Percentiles rank a stretch among this genome's conserved stretches.
Conservation (phyloP, 768 basidiomycete genomes). For the Clitopilus hobsonii region DNA sequence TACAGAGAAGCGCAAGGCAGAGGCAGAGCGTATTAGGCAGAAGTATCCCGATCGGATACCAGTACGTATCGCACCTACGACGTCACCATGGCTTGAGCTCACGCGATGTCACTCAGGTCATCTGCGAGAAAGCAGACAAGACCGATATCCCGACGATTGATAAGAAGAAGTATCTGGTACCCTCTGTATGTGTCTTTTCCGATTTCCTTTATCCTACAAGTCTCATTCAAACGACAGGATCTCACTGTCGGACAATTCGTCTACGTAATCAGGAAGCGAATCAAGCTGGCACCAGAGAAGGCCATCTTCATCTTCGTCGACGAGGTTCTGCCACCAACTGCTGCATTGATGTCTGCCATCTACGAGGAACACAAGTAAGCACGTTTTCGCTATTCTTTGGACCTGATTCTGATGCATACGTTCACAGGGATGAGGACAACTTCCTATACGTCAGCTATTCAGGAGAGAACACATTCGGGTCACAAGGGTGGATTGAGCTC, state of each 20-base stretch:
- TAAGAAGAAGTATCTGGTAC: constrained; percentile 99
- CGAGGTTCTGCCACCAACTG: constrained; percentile 96
- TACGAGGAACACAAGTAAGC: constrained; percentile 99
- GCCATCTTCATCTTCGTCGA: constrained; percentile 99
- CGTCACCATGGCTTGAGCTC: constrained; percentile 1
- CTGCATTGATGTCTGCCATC: constrained; percentile 96
- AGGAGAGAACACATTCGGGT: constrained; percentile 95
- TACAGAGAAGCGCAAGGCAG: constrained; percentile 97
- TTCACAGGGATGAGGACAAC: constrained; percentile 91
- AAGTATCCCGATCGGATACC: constrained; percentile 99
- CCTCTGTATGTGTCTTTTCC: constrained; percentile 62
- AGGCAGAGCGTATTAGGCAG: constrained; percentile 96
- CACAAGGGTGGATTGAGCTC: constrained; percentile 43
- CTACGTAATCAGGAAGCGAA: constrained; percentile 99
- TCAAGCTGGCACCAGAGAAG: constrained; percentile 99
- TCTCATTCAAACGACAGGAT: constrained; percentile 49
- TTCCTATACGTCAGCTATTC: constrained; percentile 99
- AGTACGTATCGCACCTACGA: constrained; percentile 44
- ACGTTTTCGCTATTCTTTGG: constrained; percentile 1
- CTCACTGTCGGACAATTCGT: constrained; percentile 98
- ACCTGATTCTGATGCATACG: constrained; percentile 19
- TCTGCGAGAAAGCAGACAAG: constrained; percentile 98
- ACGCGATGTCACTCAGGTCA: constrained; percentile 59
- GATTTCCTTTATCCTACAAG: neutral
- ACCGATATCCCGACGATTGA: constrained; percentile 99